These are phyloP conservation scores for Clavaria fumosa DNA, from an alignment of 768 basidiomycete genomes.

Conservation along the genomic window DNA sequence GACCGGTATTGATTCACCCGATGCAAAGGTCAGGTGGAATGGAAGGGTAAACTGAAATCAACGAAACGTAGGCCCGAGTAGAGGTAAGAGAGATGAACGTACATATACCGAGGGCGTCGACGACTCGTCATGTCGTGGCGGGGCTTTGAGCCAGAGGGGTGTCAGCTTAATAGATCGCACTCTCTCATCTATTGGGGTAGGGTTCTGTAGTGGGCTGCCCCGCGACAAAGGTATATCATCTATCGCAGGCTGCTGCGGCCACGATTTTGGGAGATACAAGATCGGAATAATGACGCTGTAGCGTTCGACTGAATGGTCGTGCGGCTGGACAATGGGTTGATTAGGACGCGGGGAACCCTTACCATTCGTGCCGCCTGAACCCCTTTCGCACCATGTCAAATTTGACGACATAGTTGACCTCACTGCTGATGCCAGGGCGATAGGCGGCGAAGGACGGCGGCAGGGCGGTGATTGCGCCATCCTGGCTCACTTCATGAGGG, in stretches of 20 bases:
- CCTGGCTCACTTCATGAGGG: conserved; percentile 19
- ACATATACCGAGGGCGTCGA: conserved; percentile 15
- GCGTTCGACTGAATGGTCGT: background rate
- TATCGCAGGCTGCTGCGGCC: conserved; percentile 21
- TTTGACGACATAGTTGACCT: conserved; percentile 24
- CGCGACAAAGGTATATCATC: conserved; percentile 18
- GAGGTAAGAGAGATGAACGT: no score
- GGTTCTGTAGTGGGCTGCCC: conserved; percentile 9
- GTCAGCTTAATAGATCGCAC: conserved; percentile 18
- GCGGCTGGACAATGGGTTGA: background rate
- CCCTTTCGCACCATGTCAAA: conserved; percentile 24
- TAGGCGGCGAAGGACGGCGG: conserved; percentile 24
- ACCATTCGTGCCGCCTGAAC: conserved; percentile 27
- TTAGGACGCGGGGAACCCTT: conserved; percentile 8
- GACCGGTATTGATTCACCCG: conserved; percentile 27
- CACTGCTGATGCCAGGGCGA: conserved; percentile 17
- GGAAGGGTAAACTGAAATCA: conserved; percentile 24
- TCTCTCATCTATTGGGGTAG: conserved; percentile 14
- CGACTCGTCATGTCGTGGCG: conserved; percentile 5
- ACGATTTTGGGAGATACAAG: conserved; percentile 29
- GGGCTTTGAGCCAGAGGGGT: conserved; percentile 8
- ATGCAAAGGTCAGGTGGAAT: conserved; percentile 20
- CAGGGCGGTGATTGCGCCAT: conserved; percentile 15
- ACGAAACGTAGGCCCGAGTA: background rate
- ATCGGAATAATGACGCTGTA: conserved; percentile 21